Conservation (phyloP, 2,329 filamentous ascomycete species). For the Onygena corvina region DNA sequence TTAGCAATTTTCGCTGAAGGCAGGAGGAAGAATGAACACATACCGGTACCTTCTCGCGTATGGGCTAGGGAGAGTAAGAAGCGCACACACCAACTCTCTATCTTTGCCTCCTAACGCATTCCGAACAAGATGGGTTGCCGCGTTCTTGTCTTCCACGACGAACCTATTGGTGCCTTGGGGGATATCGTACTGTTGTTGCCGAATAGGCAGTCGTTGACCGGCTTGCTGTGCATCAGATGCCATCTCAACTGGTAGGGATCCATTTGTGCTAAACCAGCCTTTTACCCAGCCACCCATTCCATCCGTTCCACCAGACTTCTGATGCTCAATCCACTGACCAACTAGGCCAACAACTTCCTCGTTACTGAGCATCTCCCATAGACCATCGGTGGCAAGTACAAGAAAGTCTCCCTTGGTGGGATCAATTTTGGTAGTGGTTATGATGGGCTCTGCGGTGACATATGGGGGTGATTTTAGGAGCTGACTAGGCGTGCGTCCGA, state of each 20-base stretch:
- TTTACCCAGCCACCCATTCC: slow-evolving; percentile 53
- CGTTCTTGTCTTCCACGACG: slow-evolving; percentile 88
- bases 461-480: slow-evolving; percentile 86
- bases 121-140: slow-evolving; percentile 84
- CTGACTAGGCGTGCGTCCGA: slow-evolving; percentile 64
- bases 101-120: slow-evolving; percentile 92
- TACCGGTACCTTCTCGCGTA: slow-evolving; percentile 86
- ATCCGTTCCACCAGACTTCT: slow-evolving; percentile 37
- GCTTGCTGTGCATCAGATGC: slow-evolving; percentile 38
- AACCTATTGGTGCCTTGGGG: slow-evolving; percentile 61
- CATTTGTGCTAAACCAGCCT: slow-evolving; percentile 50
- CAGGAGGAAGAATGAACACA: background rate
- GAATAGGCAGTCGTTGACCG: slow-evolving; percentile 71
- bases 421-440: slow-evolving; percentile 84
- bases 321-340: slow-evolving; percentile 87
- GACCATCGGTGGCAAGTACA: slow-evolving; percentile 87
- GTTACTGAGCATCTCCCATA: slow-evolving; percentile 99
- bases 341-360: slow-evolving; percentile 95
- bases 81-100: slow-evolving; percentile 80
- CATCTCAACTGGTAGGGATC: slow-evolving; percentile 64
- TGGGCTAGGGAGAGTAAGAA: slow-evolving; percentile 81
- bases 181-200: slow-evolving; percentile 82
- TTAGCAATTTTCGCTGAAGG: slow-evolving; percentile 10
- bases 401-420: slow-evolving; percentile 88
- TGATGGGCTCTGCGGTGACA: slow-evolving; percentile 87